Base-by-base conservation (phyloP, 768 basidiomycete genomes). In the Leccinellum albellum region DNA sequence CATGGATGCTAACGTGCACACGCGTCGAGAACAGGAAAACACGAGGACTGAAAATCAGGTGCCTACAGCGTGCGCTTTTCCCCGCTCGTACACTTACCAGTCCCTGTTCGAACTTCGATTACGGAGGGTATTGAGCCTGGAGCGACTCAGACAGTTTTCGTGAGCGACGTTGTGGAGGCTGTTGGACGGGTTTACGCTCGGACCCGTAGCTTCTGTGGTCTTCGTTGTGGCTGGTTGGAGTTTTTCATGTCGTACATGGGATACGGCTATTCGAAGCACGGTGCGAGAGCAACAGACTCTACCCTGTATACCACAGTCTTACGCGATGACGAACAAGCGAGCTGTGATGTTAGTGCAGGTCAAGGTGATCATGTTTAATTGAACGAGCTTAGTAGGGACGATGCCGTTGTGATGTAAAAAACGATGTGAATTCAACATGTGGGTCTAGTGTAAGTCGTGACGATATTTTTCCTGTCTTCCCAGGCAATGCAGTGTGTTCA, bases 11-110 rank as follows among this genome's bases (percentile, higher is more conserved):
- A 49, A 32, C 9, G 24, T 35, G 32, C 44, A 26, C 9, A 24
- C 24, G 20, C n/a, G 44, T 66, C 14, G 52, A 50, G 50, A 51
- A n/a, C 20, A 20, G 2, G 44, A 21, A 12, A 13, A 10, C 45
- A 47, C 9, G 5, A 13, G 5, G 23, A 33, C 33, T 49, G 44
- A 47, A 6, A 32, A 44, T 35, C 21, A 17, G 33, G 28, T 49
- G 72, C 84, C 68, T 49, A 85, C 85, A 86, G 86, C 28, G 82
- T 85, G 59, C 85, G 86, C 20, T 70, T 73, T 53, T 74, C 75
- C 15, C 83, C 84, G 58, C 75, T 80, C 1, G 81, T 78, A 64
- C 85, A 87, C 32, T 70, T 68, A 17, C 75, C n/a, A n/a, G n/a
- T n/a, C n/a, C n/a, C n/a, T n/a, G n/a, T n/a, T n/a, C n/a, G n/a